These are phyloP conservation scores for Tremellales sp. DNA, from an alignment of 1,284 basidiomycete genomes.

Conservation along the genomic window DNA sequence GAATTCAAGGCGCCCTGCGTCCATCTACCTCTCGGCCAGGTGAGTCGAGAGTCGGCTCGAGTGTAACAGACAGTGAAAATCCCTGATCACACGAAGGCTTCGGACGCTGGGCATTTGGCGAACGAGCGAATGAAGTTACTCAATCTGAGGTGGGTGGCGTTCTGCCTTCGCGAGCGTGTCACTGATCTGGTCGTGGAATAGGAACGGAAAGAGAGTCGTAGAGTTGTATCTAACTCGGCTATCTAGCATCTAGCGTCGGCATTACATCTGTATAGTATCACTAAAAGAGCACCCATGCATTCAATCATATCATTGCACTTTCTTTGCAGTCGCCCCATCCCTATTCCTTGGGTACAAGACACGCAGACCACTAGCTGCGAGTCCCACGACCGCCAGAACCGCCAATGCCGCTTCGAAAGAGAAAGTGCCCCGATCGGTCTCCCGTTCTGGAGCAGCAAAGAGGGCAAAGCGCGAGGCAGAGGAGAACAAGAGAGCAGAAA, in stretches of 20 bases:
- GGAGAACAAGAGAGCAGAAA: neutral
- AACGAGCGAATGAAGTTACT: conserved; percentile 50
- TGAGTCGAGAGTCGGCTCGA: conserved; percentile 6
- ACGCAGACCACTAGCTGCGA: no score
- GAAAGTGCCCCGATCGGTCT: no score
- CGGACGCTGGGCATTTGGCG: conserved; percentile 47
- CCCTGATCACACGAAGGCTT: conserved; percentile 9
- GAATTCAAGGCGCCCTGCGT: conserved; percentile 60
- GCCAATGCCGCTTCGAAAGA: no score
- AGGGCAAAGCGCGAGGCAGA: no score
- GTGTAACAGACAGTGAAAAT: neutral
- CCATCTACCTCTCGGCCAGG: conserved; percentile 46
- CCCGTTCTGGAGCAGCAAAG: no score
- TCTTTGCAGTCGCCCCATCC: no score
- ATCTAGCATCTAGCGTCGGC: conserved; percentile 16
- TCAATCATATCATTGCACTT: no score
- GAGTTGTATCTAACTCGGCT: conserved; percentile 41
- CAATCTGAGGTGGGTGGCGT: conserved; percentile 43
- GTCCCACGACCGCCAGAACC: no score
- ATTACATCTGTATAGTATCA: neutral
- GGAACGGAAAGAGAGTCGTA: conserved; percentile 47
- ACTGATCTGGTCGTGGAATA: conserved; percentile 5
- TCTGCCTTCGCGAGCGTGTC: neutral
- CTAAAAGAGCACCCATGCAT: no score
- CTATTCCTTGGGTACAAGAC: no score